phyloP scores from a whole-genome alignment of 345 rosid species.

The Rhizophora apiculata region DNA sequence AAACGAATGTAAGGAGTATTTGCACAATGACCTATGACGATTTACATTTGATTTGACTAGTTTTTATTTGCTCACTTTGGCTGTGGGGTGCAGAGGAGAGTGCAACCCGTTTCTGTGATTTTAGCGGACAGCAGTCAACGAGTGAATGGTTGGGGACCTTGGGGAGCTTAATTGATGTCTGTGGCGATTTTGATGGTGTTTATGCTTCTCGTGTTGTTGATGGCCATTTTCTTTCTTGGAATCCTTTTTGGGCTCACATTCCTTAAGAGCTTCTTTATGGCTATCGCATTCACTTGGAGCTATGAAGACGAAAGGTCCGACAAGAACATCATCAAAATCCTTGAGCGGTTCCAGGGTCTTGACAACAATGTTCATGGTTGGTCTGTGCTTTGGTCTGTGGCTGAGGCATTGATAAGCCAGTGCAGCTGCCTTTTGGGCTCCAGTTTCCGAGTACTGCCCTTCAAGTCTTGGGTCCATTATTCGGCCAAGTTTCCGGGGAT shows the following conservation, averaged over 20 bases:
- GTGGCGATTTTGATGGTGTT: conserved; percentile 17
- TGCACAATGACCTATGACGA: too few species aligned
- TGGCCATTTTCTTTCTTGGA: conserved; percentile 36
- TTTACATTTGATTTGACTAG: background rate
- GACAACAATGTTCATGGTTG: conserved; percentile 65
- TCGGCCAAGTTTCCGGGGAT: conserved; percentile 56
- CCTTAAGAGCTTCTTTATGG: conserved; percentile 23
- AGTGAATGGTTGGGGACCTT: conserved; percentile 22
- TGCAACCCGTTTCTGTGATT: conserved; percentile 31
- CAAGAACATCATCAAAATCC: conserved; percentile 47
- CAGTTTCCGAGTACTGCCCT: conserved; percentile 80
- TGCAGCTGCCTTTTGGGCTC: conserved; percentile 70
- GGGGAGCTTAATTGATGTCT: conserved; percentile 28
- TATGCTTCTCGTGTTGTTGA: conserved; percentile 27
- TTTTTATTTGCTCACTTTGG: conserved; percentile 8
- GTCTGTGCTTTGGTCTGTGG: conserved; percentile 75
- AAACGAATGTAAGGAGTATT: too few species aligned
- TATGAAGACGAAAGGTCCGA: conserved; percentile 62
- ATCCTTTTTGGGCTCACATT: conserved; percentile 29
- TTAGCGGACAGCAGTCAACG: conserved; percentile 24
- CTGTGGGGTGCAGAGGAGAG: conserved; percentile 39
- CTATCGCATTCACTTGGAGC: conserved; percentile 44
- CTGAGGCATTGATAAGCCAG: conserved; percentile 80
- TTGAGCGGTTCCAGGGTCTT: conserved; percentile 54
- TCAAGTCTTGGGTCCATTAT: conserved; percentile 89